Evolutionary conservation across 495 filamentous ascomycete species (phyloP).

Genomic region (Glarea lozoyensis): DNA sequence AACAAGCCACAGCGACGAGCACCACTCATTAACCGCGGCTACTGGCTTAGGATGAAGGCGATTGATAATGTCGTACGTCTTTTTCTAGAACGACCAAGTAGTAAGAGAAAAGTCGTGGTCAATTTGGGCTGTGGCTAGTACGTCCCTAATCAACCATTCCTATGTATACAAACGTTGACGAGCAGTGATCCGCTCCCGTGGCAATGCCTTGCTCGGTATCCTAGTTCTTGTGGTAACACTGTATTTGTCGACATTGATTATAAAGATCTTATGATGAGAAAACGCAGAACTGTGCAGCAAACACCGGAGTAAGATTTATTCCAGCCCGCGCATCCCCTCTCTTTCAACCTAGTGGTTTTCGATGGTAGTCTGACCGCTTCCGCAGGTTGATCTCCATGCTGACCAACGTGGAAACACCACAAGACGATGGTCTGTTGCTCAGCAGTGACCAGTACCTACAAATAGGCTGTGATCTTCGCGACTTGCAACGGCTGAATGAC

Average conservation of each 20-base stretch:
- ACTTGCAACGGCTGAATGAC: conserved; percentile 46
- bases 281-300: conserved; percentile 53
- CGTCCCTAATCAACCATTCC: conserved; percentile 27
- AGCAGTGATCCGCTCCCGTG: conserved; percentile 83
- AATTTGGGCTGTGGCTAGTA: conserved; percentile 91
- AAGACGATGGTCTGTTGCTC: conserved; percentile 41
- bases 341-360: too few relatives aligned
- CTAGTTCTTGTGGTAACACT: conserved; percentile 40
- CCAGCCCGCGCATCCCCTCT: too few relatives aligned
- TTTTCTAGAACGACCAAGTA: conserved; percentile 54
- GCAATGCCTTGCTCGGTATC: conserved; percentile 61
- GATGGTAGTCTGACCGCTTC: too few relatives aligned
- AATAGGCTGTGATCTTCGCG: conserved; percentile 73
- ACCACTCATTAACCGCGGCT: conserved; percentile 72
- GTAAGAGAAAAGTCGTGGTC: conserved; percentile 63
- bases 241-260: conserved; percentile 87
- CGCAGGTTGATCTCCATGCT: too few relatives aligned
- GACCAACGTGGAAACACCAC: conserved; percentile 28
- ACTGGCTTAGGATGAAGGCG: conserved; percentile 71
- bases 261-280: conserved; percentile 66
- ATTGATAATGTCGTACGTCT: conserved; percentile 62
- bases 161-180: conserved; percentile 1
- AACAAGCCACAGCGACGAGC: conserved; percentile 70
- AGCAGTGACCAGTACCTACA: conserved; percentile 65
- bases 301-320: conserved; percentile 48